Evolutionary conservation across 768 basidiomycete species (phyloP).

Genomic region (Auriscalpium microsporum): DNA sequence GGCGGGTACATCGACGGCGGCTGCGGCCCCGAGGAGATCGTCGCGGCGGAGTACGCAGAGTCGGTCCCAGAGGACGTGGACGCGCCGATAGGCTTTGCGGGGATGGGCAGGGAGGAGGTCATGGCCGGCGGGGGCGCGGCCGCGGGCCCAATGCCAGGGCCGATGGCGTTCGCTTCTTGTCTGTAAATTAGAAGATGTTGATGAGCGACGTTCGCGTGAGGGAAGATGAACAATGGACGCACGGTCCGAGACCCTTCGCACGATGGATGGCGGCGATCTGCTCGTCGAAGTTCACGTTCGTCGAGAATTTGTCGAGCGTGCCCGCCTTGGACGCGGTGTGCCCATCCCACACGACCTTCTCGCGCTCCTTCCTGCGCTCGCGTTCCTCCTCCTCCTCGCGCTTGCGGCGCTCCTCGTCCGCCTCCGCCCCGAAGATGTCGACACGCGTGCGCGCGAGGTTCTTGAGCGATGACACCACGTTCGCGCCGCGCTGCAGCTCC

Average conservation of each 20-base stretch:
- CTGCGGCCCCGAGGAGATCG: conserved; percentile 86
- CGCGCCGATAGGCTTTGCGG: conserved; percentile 41
- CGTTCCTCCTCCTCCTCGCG: conserved; percentile 82
- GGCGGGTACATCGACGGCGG: conserved; percentile 65
- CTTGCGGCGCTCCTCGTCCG: conserved; percentile 84
- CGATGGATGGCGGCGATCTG: conserved; percentile 97
- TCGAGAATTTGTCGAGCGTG: conserved; percentile 89
- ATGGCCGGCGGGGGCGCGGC: conserved; percentile 58
- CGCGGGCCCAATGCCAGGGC: conserved; percentile 80
- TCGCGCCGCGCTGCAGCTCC: conserved; percentile 82
- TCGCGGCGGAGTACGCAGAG: conserved; percentile 70
- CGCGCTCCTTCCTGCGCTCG: conserved; percentile 75
- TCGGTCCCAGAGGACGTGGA: conserved; percentile 15
- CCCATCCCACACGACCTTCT: conserved; percentile 98
- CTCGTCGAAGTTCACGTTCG: conserved; percentile 91
- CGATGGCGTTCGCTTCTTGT: conserved; percentile 72
- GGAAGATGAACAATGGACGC: conserved; percentile 26
- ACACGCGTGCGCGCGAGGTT: conserved; percentile 92
- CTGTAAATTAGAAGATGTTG: conserved; percentile 25
- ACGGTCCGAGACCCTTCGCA: conserved; percentile 85
- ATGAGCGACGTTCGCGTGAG: conserved; percentile 1
- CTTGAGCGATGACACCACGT: conserved; percentile 88
- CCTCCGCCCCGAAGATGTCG: conserved; percentile 93
- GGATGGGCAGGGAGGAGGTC: conserved; percentile 60
- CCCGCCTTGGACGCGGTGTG: conserved; percentile 91